Base-by-base conservation (phyloP, 768 basidiomycete species). In the Serendipita vermifera region DNA sequence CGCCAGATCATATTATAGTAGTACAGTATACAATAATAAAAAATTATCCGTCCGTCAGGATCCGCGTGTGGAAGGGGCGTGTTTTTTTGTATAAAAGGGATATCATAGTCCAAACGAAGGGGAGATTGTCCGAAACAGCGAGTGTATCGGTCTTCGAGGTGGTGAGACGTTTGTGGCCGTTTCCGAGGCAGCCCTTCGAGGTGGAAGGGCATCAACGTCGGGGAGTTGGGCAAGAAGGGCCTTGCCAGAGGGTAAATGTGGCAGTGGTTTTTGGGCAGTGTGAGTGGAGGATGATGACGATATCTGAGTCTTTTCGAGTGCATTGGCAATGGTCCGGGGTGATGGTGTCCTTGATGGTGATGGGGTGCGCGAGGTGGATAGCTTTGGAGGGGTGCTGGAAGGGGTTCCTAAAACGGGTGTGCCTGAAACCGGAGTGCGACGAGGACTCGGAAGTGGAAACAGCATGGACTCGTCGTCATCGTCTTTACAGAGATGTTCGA, bases 371-470 rank as follows among this genome's bases (percentile, higher is more conserved):
- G 46, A 51, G 35, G n/a, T 9, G 35, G 9, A 9, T 9, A 15
- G 24, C 11, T 29, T 15, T 9, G 46, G 46, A 5, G 46, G 46
- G n/a, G 46, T 51, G 7, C 22, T 31, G 11, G 46, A 51, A 5
- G 46, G 46, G 7, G 15, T 51, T 26, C n/a, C 9, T 11, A 29
- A 9, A 5, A 5, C 15, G 7, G 46, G 46, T 22, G 46, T 51
- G 9, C 27, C 46, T 9, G 17, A 41, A n/a, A 31, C n/a, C 17
- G 81, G 80, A 0, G 77, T 73, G 6, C 81, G 75, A 39, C 74
- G 70, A 5, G 80, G 80, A 2, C 79, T 77, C 6, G 81, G 81
- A 20, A 82, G 70, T 0, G 77, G 77, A 63, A 80, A 81, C 1
- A 82, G 63, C 55, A 77, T 74, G 11, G 73, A 71, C 59, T 80